These are phyloP conservation scores for Xylaria grammica DNA, from an alignment of 495 filamentous ascomycete genomes.

Conservation along the genomic window DNA sequence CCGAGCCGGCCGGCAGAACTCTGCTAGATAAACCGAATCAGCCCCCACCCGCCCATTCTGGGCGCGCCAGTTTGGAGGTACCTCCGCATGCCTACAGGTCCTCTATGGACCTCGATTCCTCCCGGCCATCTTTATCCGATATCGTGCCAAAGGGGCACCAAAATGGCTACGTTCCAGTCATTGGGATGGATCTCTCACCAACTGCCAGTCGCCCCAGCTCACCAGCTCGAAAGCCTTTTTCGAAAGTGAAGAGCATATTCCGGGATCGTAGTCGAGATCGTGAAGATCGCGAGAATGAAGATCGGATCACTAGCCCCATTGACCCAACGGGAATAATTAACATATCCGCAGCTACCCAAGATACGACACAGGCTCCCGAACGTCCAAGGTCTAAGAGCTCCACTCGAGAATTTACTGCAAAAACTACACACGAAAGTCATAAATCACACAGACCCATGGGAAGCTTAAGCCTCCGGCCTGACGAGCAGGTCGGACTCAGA, in stretches of 20 bases:
- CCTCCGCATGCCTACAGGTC: slow-evolving; percentile 36
- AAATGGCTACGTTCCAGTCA: slow-evolving; percentile 38
- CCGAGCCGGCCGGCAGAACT: slow-evolving; percentile 35
- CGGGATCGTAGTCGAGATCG: slow-evolving; percentile 52
- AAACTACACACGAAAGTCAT: slow-evolving; percentile 40
- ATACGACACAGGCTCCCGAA: slow-evolving; percentile 34
- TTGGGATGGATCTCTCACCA: slow-evolving; percentile 53
- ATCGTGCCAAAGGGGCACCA: slow-evolving; percentile 35
- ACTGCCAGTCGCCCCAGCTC: slow-evolving; percentile 47
- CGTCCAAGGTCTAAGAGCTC: slow-evolving; percentile 46
- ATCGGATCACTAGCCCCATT: slow-evolving; percentile 28
- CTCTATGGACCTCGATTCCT: slow-evolving; percentile 50
- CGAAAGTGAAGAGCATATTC: slow-evolving; percentile 53
- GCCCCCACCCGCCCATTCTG: slow-evolving; percentile 31
- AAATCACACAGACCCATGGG: slow-evolving; percentile 47
- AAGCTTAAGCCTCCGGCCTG: slow-evolving; percentile 43
- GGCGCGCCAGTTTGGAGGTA: slow-evolving; percentile 50
- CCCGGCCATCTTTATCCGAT: slow-evolving; percentile 46
- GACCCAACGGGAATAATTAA: slow-evolving; percentile 27
- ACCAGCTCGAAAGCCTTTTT: slow-evolving; percentile 50
- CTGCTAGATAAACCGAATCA: slow-evolving; percentile 29
- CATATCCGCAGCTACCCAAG: slow-evolving; percentile 32
- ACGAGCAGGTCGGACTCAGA: slow-evolving; percentile 48
- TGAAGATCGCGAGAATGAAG: slow-evolving; percentile 33
- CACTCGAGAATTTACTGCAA: slow-evolving; percentile 35